Percentiles rank a stretch among this genome's conserved stretches.
Evolutionary conservation across 345 rosid genomes (phyloP).

Genomic region (Aquilaria yunnanensis): DNA sequence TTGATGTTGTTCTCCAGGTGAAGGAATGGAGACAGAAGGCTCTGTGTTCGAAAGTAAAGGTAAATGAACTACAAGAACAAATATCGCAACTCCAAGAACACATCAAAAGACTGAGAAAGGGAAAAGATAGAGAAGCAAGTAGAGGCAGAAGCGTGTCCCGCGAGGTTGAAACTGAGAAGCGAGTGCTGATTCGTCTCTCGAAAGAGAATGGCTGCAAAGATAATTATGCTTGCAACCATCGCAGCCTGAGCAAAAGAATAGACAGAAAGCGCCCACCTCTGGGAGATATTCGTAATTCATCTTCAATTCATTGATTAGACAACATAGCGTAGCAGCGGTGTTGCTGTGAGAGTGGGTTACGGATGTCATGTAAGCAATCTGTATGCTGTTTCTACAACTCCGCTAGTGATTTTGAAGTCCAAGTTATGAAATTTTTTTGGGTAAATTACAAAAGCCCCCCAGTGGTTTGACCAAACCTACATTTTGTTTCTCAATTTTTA

Average conservation of each 20-base stretch:
- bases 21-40: conserved; percentile 75
- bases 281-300: conserved; percentile 36
- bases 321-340: conserved; percentile 17
- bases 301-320: conserved; percentile 20
- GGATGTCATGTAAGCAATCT: no score
- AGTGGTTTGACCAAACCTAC: no score
- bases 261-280: conserved; percentile 31
- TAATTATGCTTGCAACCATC: conserved; percentile 20
- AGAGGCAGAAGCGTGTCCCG: conserved; percentile 15
- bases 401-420: no score
- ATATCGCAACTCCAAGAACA: conserved; percentile 36
- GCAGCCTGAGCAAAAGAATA: conserved; percentile 24
- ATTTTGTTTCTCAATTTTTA: no score
- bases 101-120: conserved; percentile 35
- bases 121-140: conserved; percentile 10
- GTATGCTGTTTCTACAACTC: no score
- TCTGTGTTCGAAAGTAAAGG: conserved; percentile 40
- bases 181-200: conserved; percentile 42
- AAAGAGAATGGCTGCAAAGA: conserved; percentile 17
- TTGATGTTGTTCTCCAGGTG: conserved; percentile 30
- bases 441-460: no score
- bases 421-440: no score
- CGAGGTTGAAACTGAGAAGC: conserved; percentile 56
- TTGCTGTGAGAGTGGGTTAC: no score
- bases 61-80: conserved; percentile 36